A percentile compares a stretch with the other conserved stretches of the same genome.
These are phyloP conservation scores for Phytopythium kandeliae DNA, from an alignment of 352 stramenopile genomes.

Conservation along the genomic window DNA sequence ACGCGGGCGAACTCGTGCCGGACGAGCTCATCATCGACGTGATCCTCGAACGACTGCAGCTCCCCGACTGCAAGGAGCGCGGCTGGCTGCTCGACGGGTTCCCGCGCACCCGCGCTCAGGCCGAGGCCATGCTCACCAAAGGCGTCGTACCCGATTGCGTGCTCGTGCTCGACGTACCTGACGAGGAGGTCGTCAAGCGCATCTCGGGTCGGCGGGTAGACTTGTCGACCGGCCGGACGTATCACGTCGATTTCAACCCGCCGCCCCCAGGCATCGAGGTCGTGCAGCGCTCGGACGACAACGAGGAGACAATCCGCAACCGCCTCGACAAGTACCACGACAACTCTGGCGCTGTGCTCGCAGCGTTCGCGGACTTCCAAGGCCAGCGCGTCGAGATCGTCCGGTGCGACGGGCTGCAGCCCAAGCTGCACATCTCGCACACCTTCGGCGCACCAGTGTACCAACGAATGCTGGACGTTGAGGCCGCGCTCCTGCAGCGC, in stretches of 20 bases:
- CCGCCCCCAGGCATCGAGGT: conserved; percentile 66
- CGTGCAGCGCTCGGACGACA: conserved; percentile 89
- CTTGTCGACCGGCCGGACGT: conserved; percentile 89
- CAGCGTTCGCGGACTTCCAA: conserved; percentile 25
- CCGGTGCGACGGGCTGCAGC: conserved; percentile 51
- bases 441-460: conserved; percentile 47
- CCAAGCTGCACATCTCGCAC: conserved; percentile 28
- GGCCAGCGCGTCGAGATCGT: conserved; percentile 36
- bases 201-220: conserved; percentile 96
- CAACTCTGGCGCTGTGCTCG: conserved; percentile 46
- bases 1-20: conserved; percentile 85
- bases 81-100: conserved; percentile 95
- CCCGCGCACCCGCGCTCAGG: conserved; percentile 85
- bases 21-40: conserved; percentile 91
- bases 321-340: conserved; percentile 82
- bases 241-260: conserved; percentile 95
- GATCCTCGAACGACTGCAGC: conserved; percentile 66
- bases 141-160: conserved; percentile 82
- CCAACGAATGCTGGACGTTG: conserved; percentile 31
- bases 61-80: conserved; percentile 73
- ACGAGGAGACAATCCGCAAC: conserved; percentile 88
- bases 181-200: conserved; percentile 92
- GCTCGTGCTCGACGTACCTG: conserved; percentile 92
- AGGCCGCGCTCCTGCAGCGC: conserved; percentile 20
- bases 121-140: conserved; percentile 64